phyloP scores from a whole-genome alignment of 2,329 filamentous ascomycete species.

The Aspergillus chevalieri region DNA sequence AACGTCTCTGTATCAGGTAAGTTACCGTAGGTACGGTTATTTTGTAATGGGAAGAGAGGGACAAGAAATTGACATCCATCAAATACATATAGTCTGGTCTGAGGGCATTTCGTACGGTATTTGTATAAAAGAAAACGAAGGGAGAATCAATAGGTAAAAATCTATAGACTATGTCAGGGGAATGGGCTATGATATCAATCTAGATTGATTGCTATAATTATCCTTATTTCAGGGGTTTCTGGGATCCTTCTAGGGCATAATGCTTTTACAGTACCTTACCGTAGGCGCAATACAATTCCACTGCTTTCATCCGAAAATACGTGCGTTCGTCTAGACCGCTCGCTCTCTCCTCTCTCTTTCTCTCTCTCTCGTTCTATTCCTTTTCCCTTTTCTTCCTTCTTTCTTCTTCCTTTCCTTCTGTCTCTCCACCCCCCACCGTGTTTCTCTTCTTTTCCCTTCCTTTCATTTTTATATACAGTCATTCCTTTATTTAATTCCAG shows the following conservation, averaged over 20 bases:
- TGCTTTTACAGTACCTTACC: not conserved
- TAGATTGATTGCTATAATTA: not conserved
- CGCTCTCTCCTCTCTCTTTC: constrained; percentile 17
- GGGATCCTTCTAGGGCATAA: not conserved
- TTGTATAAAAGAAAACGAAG: too few species aligned
- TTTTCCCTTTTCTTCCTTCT: constrained; percentile 5
- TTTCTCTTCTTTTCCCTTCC: not conserved
- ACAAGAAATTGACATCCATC: too few species aligned
- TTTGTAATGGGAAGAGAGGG: too few species aligned
- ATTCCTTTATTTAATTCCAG: constrained; percentile 9
- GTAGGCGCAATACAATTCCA: not conserved
- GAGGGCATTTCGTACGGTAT: too few species aligned
- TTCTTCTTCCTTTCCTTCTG: constrained; percentile 7
- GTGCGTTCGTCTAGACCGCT: constrained; percentile 13
- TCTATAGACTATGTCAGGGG: not conserved
- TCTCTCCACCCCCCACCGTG: not conserved
- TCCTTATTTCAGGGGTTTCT: not conserved
- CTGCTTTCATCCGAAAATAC: not conserved
- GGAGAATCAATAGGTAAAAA: too few species aligned
- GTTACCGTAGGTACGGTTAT: too few species aligned
- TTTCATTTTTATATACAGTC: constrained; percentile 2
- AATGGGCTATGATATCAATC: not conserved
- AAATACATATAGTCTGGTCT: too few species aligned
- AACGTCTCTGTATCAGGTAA: not conserved
- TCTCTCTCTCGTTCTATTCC: constrained; percentile 9